phyloP scores from a whole-genome alignment of 2,329 filamentous ascomycete genomes.

The Rutstroemia sydowiana region DNA sequence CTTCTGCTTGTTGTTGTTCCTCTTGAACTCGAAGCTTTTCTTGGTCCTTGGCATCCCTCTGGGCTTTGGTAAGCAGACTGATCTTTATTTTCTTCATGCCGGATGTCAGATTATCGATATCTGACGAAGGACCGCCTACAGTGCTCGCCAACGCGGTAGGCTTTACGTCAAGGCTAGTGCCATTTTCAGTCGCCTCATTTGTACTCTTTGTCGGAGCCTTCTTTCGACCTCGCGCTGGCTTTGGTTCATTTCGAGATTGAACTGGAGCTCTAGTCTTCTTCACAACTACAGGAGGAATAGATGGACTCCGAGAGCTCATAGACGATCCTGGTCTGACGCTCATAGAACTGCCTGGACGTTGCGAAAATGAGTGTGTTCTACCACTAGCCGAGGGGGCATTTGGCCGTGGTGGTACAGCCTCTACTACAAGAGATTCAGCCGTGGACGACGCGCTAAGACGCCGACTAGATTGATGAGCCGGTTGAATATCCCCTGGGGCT shows the following conservation, averaged over 20 bases:
- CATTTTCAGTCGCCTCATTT: background rate
- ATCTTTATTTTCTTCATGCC: slow-evolving; percentile 58
- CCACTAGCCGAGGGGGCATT: slow-evolving; percentile 16
- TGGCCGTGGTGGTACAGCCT: slow-evolving; percentile 14
- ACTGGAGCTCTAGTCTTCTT: slow-evolving; percentile 53
- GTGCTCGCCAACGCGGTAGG: slow-evolving; percentile 8
- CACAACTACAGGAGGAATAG: slow-evolving; percentile 36
- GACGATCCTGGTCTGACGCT: slow-evolving; percentile 37
- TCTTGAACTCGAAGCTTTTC: slow-evolving; percentile 9
- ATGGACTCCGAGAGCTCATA: slow-evolving; percentile 34
- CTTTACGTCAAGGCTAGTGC: background rate
- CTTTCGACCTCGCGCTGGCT: slow-evolving; percentile 17
- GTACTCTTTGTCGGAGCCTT: slow-evolving; percentile 24
- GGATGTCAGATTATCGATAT: slow-evolving; percentile 47
- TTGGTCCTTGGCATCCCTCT: slow-evolving; percentile 45
- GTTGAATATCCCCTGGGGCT: slow-evolving; percentile 20
- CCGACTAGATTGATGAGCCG: slow-evolving; percentile 27
- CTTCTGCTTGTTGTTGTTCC: slow-evolving; percentile 7
- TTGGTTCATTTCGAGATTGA: slow-evolving; percentile 34
- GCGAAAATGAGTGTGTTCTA: slow-evolving; percentile 24
- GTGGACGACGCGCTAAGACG: slow-evolving; percentile 40
- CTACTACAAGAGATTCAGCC: slow-evolving; percentile 28
- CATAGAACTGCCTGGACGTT: slow-evolving; percentile 36
- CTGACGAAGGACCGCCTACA: slow-evolving; percentile 19
- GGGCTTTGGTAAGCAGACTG: slow-evolving; percentile 48